Evolutionary conservation across 2,329 filamentous ascomycete genomes (phyloP).

Genomic region (Alternaria novae-zelandiae): DNA sequence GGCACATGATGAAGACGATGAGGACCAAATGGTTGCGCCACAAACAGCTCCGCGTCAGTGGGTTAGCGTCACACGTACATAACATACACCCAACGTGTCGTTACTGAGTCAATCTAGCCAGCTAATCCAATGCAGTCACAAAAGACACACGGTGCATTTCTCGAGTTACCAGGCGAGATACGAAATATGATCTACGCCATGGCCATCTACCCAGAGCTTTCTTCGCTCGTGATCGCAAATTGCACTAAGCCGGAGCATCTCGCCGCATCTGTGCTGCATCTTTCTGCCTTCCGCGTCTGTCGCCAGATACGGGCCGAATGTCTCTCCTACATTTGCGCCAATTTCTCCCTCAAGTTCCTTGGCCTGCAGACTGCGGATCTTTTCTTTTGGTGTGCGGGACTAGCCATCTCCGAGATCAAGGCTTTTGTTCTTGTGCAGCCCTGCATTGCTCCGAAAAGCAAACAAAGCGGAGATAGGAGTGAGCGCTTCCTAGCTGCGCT

Average conservation of each 20-base stretch:
- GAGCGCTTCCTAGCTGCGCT: conserved; percentile 4
- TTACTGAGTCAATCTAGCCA: not conserved
- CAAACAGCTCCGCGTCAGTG: not conserved
- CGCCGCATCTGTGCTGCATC: conserved; percentile 10
- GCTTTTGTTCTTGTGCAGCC: not conserved
- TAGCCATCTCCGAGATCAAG: conserved; percentile 4
- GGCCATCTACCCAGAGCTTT: conserved; percentile 14
- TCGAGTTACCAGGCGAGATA: conserved; percentile 31
- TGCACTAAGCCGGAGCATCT: conserved; percentile 11
- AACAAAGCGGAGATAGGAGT: not conserved
- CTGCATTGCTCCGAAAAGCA: not conserved
- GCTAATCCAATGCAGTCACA: conserved; percentile 1
- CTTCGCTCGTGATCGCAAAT: conserved; percentile 4
- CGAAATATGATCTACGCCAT: conserved; percentile 30
- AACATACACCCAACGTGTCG: not conserved
- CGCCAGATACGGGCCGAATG: conserved; percentile 30
- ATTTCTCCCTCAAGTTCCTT: conserved; percentile 15
- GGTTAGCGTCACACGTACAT: not conserved
- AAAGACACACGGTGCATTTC: conserved; percentile 2
- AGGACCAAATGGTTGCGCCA: not conserved
- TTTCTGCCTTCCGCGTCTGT: conserved; percentile 25
- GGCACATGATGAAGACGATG: not conserved
- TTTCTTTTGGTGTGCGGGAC: conserved; percentile 14
- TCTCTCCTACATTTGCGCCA: conserved; percentile 24
- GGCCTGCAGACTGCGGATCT: conserved; percentile 7